Evolutionary conservation across 73 alveolate genomes (phyloP).

Genomic region (Symbiodinium natans): DNA sequence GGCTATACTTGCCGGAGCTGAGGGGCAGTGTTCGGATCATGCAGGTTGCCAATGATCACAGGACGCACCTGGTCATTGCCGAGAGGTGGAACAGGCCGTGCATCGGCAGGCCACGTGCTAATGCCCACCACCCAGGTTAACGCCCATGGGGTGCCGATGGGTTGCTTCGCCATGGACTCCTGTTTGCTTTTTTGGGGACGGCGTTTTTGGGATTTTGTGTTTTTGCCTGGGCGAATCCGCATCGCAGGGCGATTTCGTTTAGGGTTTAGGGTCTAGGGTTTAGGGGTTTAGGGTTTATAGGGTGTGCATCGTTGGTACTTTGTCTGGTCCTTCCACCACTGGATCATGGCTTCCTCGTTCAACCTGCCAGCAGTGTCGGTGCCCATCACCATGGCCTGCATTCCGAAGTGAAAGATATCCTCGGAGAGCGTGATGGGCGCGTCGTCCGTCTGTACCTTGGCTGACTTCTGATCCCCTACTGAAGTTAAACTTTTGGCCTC

Average conservation of each 20-base stretch:
- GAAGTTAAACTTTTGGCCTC: not conserved
- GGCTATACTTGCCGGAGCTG: not conserved
- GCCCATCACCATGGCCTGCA: constrained; percentile 73
- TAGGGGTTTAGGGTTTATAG: too few species aligned
- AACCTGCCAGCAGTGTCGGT: constrained; percentile 56
- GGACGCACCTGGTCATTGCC: not conserved
- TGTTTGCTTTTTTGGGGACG: not conserved
- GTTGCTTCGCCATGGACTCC: not conserved
- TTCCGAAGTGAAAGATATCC: not conserved
- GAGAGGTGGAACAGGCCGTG: not conserved
- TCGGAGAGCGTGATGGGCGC: not conserved
- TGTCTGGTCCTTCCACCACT: constrained; percentile 23
- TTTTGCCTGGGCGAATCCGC: too few species aligned
- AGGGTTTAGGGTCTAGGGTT: too few species aligned
- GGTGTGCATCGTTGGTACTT: not conserved
- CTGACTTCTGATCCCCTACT: too few species aligned
- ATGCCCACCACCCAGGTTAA: not conserved
- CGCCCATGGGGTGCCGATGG: not conserved
- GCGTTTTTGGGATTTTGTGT: too few species aligned
- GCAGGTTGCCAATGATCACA: not conserved
- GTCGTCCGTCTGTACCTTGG: not conserved
- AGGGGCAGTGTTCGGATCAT: constrained; percentile 36
- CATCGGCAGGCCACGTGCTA: not conserved
- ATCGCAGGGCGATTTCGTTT: too few species aligned
- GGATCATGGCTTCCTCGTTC: constrained; percentile 30